phyloP scores from a whole-genome alignment of 345 rosid species.

The Bruguiera gymnorhiza region DNA sequence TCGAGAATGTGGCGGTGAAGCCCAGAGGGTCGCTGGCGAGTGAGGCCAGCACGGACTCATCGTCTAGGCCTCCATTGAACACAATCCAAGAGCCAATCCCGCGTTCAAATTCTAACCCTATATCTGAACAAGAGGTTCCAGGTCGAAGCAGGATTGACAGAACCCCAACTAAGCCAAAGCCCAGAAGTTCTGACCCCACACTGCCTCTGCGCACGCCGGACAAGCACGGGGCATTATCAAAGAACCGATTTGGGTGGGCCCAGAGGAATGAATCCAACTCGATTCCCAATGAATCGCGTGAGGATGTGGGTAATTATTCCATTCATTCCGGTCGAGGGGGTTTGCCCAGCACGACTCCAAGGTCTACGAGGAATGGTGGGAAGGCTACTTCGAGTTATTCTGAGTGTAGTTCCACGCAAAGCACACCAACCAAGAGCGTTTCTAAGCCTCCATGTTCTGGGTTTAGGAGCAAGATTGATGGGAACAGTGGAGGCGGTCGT shows the following conservation, averaged over 20 bases:
- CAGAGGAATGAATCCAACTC: conserved; percentile 40
- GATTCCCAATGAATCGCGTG: conserved; percentile 18
- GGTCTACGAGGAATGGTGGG: conserved; percentile 41
- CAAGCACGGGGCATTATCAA: conserved; percentile 39
- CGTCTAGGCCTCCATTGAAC: conserved; percentile 60
- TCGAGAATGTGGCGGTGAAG: conserved; percentile 34
- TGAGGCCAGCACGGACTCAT: conserved; percentile 44
- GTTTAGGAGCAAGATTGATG: conserved; percentile 54
- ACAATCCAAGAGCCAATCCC: conserved; percentile 48
- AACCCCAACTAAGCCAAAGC: conserved; percentile 68
- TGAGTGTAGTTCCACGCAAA: conserved; percentile 70
- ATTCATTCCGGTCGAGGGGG: neutral
- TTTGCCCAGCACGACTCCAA: conserved; percentile 45
- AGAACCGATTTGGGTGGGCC: conserved; percentile 69
- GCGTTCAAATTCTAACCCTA: conserved; percentile 21
- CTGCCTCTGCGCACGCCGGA: conserved; percentile 79
- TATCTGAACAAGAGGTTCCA: conserved; percentile 33
- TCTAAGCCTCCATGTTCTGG: conserved; percentile 72
- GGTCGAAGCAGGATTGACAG: conserved; percentile 42
- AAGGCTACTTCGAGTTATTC: conserved; percentile 42
- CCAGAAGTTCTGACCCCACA: conserved; percentile 41
- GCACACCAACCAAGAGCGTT: conserved; percentile 85
- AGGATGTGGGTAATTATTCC: conserved; percentile 24
- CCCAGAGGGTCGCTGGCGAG: conserved; percentile 44
- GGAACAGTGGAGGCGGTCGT: conserved; percentile 39